These are phyloP conservation scores for Nemania sp. DNA, from an alignment of 2,329 filamentous ascomycete species.

Conservation along the genomic window DNA sequence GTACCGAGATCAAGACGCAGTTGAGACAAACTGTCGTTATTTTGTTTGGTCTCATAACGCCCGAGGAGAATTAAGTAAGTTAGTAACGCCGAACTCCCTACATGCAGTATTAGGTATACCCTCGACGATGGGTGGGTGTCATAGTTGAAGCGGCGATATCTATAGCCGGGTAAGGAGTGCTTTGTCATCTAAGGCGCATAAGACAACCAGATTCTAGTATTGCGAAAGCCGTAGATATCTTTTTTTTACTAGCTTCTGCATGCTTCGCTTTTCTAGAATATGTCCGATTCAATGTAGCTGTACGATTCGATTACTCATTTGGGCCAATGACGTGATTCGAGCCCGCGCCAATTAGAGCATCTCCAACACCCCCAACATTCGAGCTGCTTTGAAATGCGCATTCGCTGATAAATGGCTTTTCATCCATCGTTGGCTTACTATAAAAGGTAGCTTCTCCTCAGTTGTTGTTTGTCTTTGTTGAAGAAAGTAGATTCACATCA, in stretches of 20 bases:
- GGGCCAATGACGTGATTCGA: slow-evolving; percentile 30
- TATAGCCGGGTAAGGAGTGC: too few species aligned
- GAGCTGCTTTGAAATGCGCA: slow-evolving; percentile 35
- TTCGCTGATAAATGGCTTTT: slow-evolving; percentile 31
- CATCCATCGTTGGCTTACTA: slow-evolving; percentile 3
- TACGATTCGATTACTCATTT: slow-evolving; percentile 22
- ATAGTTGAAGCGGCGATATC: too few species aligned
- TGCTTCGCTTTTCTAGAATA: not conserved
- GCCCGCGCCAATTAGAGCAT: slow-evolving; percentile 30
- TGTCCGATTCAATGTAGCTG: not conserved
- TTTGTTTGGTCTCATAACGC: too few species aligned
- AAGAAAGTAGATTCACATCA: slow-evolving; percentile 7
- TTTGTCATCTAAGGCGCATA: too few species aligned
- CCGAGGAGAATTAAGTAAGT: too few species aligned
- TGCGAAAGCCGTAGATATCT: too few species aligned
- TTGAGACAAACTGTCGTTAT: not conserved
- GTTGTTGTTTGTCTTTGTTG: not conserved
- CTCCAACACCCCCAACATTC: slow-evolving; percentile 17
- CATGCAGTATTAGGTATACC: too few species aligned
- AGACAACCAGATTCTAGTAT: too few species aligned
- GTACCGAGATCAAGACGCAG: not conserved
- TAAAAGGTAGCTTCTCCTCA: slow-evolving; percentile 11
- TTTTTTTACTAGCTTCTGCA: not conserved
- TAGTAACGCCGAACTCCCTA: too few species aligned
- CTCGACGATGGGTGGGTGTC: too few species aligned